Evolutionary conservation across 441 rosid species (phyloP).

Genomic region (Omphalea diandra): DNA sequence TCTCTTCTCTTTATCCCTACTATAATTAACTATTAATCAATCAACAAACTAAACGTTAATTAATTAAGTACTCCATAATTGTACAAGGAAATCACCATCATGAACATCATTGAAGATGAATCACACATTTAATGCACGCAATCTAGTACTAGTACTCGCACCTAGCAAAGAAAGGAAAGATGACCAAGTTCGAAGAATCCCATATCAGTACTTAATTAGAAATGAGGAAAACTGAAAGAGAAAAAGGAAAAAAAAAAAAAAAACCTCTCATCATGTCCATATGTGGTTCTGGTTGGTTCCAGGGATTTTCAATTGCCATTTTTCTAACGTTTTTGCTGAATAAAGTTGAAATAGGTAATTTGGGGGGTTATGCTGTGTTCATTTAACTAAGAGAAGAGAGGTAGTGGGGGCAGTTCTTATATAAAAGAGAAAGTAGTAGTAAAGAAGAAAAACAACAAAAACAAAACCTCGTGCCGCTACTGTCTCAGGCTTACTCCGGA

Average conservation of each 20-base stretch:
- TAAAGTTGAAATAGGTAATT: constrained; percentile 37
- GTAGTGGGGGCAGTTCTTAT: constrained; percentile 21
- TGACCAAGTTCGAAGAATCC: not conserved
- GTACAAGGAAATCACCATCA: not conserved
- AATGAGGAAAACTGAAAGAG: too few relatives aligned
- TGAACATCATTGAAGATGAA: too few relatives aligned
- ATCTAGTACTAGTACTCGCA: too few relatives aligned
- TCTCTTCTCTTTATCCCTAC: constrained; percentile 18
- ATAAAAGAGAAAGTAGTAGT: constrained; percentile 36
- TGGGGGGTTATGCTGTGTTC: constrained; percentile 34
- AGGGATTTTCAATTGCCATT: constrained; percentile 20
- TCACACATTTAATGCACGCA: too few relatives aligned
- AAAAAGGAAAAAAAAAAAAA: not conserved
- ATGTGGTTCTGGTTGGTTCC: constrained; percentile 41
- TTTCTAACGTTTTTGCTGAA: constrained; percentile 23
- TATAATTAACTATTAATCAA: not conserved
- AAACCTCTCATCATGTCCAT: too few relatives aligned
- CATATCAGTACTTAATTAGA: too few relatives aligned
- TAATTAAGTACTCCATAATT: not conserved
- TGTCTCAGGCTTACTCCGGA: constrained; percentile 53
- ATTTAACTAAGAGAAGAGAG: constrained; percentile 23
- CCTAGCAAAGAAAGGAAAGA: not conserved
- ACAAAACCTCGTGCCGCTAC: constrained; percentile 46
- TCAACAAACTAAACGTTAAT: not conserved
- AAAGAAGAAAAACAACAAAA: constrained; percentile 16